These are phyloP conservation scores for Alternaria tenuissima DNA, from an alignment of 2,329 filamentous ascomycete genomes.

Conservation along the genomic window DNA sequence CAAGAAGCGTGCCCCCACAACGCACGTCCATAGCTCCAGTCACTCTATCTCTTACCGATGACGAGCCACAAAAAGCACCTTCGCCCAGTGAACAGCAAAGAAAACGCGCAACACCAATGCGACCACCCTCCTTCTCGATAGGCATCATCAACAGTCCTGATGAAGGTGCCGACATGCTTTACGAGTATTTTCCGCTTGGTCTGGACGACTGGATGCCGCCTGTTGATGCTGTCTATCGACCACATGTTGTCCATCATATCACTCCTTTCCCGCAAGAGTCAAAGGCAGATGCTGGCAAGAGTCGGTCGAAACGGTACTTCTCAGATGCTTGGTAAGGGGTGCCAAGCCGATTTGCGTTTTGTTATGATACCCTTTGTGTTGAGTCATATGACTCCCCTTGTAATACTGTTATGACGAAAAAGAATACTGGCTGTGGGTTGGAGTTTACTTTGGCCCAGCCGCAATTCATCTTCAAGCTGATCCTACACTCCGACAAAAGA, in stretches of 20 bases:
- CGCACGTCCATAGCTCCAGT: constrained; percentile 59
- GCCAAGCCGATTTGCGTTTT: background rate
- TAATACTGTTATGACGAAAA: constrained; percentile 7
- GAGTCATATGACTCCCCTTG: constrained; percentile 3
- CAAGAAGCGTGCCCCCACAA: constrained; percentile 50
- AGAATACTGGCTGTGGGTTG: background rate
- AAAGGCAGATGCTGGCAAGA: constrained; percentile 54
- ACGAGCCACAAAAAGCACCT: constrained; percentile 57
- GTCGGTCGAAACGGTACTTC: constrained; percentile 60
- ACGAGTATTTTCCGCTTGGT: constrained; percentile 93
- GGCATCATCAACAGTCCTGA: constrained; percentile 67
- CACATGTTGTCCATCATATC: constrained; percentile 87
- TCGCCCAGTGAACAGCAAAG: constrained; percentile 45
- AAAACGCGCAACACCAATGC: constrained; percentile 50
- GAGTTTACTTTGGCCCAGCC: background rate
- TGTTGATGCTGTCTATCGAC: constrained; percentile 87
- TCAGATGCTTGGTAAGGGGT: constrained; percentile 47
- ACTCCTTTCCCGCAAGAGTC: constrained; percentile 64
- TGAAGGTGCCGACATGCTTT: constrained; percentile 83
- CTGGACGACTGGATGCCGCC: constrained; percentile 93
- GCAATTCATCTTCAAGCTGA: background rate
- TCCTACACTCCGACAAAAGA: background rate
- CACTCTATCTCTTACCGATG: constrained; percentile 64
- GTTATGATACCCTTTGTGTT: constrained; percentile 15
- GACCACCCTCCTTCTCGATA: constrained; percentile 57